A percentile compares a stretch with the other conserved stretches of the same genome.
Evolutionary conservation across 2,329 filamentous ascomycete species (phyloP).

Genomic region (Ascocoryne sarcoides): DNA sequence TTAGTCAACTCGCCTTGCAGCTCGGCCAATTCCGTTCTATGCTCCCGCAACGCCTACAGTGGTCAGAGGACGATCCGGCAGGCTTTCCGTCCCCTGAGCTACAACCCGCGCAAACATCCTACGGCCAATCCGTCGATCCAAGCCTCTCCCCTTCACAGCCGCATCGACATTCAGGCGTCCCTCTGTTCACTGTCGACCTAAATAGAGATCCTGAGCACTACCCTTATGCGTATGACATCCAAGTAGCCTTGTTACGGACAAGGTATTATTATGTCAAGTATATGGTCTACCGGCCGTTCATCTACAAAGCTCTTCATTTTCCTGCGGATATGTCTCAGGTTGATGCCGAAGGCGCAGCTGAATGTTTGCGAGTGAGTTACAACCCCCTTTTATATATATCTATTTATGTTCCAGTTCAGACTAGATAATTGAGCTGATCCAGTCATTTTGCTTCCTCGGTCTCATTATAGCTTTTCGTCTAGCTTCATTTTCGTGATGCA

Average conservation of each 20-base stretch:
- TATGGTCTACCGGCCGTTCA: slow-evolving; percentile 47
- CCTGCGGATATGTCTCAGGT: slow-evolving; percentile 44
- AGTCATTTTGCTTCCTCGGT: no score
- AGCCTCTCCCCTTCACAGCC: slow-evolving; percentile 15
- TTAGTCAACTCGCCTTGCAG: slow-evolving; percentile 44
- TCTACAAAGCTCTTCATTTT: slow-evolving; percentile 52
- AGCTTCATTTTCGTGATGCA: no score
- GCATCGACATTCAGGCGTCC: slow-evolving; percentile 18
- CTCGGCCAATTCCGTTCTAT: slow-evolving; percentile 50
- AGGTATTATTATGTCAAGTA: slow-evolving; percentile 51
- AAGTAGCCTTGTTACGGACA: slow-evolving; percentile 47
- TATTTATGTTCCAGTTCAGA: no score
- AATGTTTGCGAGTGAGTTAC: slow-evolving; percentile 38
- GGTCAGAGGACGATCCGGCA: slow-evolving; percentile 44
- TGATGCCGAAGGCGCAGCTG: slow-evolving; percentile 45
- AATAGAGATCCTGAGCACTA: slow-evolving; percentile 37
- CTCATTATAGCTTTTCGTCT: no score
- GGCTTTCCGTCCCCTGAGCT: slow-evolving; percentile 33
- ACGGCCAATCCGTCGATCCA: slow-evolving; percentile 19
- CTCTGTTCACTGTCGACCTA: slow-evolving; percentile 40
- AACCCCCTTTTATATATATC: no score
- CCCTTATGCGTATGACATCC: slow-evolving; percentile 45
- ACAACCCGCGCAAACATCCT: slow-evolving; percentile 24
- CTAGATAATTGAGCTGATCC: no score
- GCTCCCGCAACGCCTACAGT: slow-evolving; percentile 45